These are phyloP conservation scores for Fusarium haematococcum DNA, from an alignment of 2,329 filamentous ascomycete genomes.

Conservation along the genomic window DNA sequence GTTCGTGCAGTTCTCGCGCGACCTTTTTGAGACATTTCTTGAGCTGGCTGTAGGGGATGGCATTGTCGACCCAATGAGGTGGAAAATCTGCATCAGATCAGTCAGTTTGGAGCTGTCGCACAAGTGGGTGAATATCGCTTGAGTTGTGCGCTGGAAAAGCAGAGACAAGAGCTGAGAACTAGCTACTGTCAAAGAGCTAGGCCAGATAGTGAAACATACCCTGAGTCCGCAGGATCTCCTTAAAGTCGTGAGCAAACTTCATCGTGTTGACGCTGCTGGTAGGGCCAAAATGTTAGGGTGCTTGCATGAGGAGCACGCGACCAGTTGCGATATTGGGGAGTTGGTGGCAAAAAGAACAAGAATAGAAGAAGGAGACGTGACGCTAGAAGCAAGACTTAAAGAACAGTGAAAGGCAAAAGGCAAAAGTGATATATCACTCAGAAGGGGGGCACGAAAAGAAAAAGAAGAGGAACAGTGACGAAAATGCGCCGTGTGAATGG, in stretches of 20 bases:
- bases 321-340: constrained; percentile 31
- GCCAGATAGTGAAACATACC: constrained; percentile 46
- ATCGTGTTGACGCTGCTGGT: constrained; percentile 58
- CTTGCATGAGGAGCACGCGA: constrained; percentile 38
- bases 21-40: constrained; percentile 92
- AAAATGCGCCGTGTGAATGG: constrained; percentile 29
- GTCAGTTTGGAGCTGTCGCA: constrained; percentile 4
- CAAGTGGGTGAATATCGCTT: background rate
- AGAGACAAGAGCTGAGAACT: background rate
- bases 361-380: constrained; percentile 1
- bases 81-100: constrained; percentile 70
- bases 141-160: background rate
- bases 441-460: constrained; percentile 3
- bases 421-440: background rate
- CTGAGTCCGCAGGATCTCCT: constrained; percentile 74
- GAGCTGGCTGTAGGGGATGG: constrained; percentile 85
- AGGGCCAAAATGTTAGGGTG: constrained; percentile 13
- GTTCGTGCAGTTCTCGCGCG: constrained; percentile 73
- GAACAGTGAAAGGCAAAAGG: background rate
- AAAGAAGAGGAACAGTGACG: constrained; percentile 15
- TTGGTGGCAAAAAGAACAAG: constrained; percentile 22
- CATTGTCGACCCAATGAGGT: constrained; percentile 75
- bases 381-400: constrained; percentile 7
- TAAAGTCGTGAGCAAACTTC: constrained; percentile 89
- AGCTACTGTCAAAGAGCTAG: background rate